Base-by-base conservation (phyloP, 2,329 filamentous ascomycete genomes). In the Ceratocystis cubensis region DNA sequence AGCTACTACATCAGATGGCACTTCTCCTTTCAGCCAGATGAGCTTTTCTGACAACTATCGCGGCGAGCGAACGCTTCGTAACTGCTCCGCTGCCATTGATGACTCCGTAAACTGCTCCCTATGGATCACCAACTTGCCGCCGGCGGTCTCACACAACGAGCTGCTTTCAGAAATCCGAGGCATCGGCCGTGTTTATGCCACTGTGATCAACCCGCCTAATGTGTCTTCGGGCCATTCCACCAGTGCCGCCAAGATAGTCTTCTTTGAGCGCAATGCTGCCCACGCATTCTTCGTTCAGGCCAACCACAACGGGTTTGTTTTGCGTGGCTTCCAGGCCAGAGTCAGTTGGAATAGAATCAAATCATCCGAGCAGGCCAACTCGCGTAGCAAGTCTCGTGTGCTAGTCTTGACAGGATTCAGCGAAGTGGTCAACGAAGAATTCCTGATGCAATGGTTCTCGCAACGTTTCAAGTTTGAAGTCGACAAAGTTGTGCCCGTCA, bases 71-170 rank as follows among this genome's bases (percentile, higher is more conserved):
- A 70, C 67, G 44, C 69, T 77, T 1, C 73, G 73, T 8, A 80
- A 80, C 72, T 73, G 72, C 56, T 76, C 75, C 1, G 77, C 77
- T 3, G 61, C 73, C 44, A 77, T 80, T 44, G 73, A 76, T 0
- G 72, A 76, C 41, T 68, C 71, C 2, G 66, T 76, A 41, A 84
- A 82, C 71, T 82, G 80, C 41, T 76, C 80, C 0, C 73, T 84
- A 0, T 84, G 81, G 78, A 69, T 84, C 30, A 80, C 78, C 1
- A 79, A 81, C 63, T 75, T 84, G 0, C 79, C 81, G 0, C 74
- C 78, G 0, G 69, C 75, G 64, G 72, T 80, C 53, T 77, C 74
- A 1, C 75, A 78, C 50, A 69, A 72, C 30, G 74, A 78, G 69
- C 78, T 84, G 0, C 76, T 84, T 1, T 67, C 70, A 1, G 69